Evolutionary conservation across 768 basidiomycete genomes (phyloP), one percentile per base, ranked within the genome.

Genomic region (Rhodotorula kratochvilovae): DNA sequence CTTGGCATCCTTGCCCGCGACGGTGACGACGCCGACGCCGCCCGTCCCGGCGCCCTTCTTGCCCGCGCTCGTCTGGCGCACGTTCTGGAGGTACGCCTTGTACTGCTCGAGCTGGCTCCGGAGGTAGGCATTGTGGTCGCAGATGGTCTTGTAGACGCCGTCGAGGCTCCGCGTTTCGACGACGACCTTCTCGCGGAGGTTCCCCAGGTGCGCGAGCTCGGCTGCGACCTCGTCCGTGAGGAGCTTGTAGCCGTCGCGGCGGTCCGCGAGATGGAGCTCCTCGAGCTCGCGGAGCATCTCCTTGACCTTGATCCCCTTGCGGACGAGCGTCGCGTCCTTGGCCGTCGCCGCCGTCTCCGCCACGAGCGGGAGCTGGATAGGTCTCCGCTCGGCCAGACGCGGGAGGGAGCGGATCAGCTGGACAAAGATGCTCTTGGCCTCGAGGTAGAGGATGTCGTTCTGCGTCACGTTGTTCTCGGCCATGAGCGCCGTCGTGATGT

Each of bases 291-390:
- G 87, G 43, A 99, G 84, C 90, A 99, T 95, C 83, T 97, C 94
- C 84, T 98, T 97, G 78, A 98, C 95, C 79, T 99, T 99, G 87
- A 99, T 96, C 45, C 96, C 96, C 79, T 89, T 92, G 51, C 95
- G 87, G 42, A 99, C 96, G 39, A 99, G 87, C 35, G 89, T 89
- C 42, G 92, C 91, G 79, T 99, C 96, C 81, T 97, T 98, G 60
- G 94, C 93, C 33, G 96, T 97, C 27, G 96, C 96, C 11, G 96
- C 95, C 33, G 89, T 85, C 81, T 99, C 96, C 17, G 95, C 95
- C 70, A 98, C 89, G 12, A 85, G 87, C 36, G 88, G 84, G 27
- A 99, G 86, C 79, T 96, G 88, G 79, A 96, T 90, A 0, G 96
- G 96, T 42, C 88, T 87, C 79, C 89, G 90, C 63, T 93, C 91